Evolutionary conservation across 176 grass and related monocot species (phyloP).

Genomic region (Lolium multiflorum): DNA sequence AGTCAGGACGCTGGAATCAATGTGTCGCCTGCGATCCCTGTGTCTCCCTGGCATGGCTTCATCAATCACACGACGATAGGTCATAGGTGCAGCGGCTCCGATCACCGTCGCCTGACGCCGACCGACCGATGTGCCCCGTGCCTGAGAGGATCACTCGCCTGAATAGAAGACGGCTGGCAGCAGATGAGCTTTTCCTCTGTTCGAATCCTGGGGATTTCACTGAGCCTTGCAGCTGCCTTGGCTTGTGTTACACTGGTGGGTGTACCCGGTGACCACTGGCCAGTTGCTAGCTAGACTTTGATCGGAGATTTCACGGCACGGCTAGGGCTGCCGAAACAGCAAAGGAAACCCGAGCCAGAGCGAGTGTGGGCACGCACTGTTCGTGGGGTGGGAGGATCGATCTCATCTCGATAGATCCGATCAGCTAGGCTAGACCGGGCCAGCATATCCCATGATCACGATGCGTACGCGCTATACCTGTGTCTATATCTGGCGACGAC

Average conservation of each 20-base stretch:
- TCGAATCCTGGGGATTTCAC: neutral
- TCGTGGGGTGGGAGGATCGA: neutral
- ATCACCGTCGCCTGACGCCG: neutral
- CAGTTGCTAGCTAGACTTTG: neutral
- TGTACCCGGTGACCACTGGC: neutral
- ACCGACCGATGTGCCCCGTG: neutral
- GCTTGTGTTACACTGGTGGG: neutral
- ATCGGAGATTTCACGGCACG: neutral
- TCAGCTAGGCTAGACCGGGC: neutral
- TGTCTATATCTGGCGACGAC: neutral
- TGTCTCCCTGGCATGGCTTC: neutral
- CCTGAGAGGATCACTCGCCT: neutral
- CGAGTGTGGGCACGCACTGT: neutral
- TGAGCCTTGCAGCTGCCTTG: neutral
- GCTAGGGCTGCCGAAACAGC: slow-evolving; percentile 15
- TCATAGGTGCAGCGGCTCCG: neutral
- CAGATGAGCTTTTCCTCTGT: neutral
- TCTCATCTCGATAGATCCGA: neutral
- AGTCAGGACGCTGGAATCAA: slow-evolving; percentile 12
- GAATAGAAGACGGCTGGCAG: neutral
- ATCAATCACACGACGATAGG: neutral
- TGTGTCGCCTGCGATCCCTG: neutral
- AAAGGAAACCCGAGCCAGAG: neutral
- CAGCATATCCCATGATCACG: neutral
- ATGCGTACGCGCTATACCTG: neutral